Base-by-base conservation (phyloP, 2,329 filamentous ascomycete species). In the Pyrenophora seminiperda region DNA sequence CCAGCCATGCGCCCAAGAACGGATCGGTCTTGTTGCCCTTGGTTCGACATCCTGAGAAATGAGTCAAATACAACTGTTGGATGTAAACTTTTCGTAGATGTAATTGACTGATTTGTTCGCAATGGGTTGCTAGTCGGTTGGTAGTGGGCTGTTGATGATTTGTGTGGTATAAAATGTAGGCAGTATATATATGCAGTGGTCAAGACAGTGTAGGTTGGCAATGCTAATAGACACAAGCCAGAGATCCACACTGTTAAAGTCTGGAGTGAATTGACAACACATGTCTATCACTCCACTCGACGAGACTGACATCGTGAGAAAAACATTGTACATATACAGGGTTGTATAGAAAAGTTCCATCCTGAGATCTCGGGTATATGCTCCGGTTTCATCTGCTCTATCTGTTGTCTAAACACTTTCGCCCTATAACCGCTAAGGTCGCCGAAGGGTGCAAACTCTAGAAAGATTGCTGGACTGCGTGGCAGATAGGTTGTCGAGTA, bases 291-390 rank as follows among this genome's bases (percentile, higher is more conserved):
- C 22, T 24, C 6, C 10, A 2, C 22, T 9, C 7, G 4, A 24
- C 7, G 22, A 7, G 6, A 24, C 10, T 3, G 6, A 7, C 22
- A 24, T 24, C 7, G 22, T 24, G 22, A 24, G 10, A 24, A 9
- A 7, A 7, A 24, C 22, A 24, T 7, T 5, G 22, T 24, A 24
- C 22, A 24, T 5, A 24, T 24, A 24, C 10, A 7, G 6, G 7
- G 2, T 7, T 4, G 10, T 24, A 24, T 3, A 24, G 22, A 24
- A n/a, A n/a, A n/a, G n/a, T n/a, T n/a, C n/a, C n/a, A n/a, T n/a
- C n/a, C n/a, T n/a, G n/a, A n/a, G n/a, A n/a, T n/a, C 37, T 71
- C 68, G 4, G 61, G 55, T 7, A 59, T 33, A 1, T 33, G 47
- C 27, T 36, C 9, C 3, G 20, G 33, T 5, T 24, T 34, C 5